A percentile compares a stretch with the other conserved stretches of the same genome.
phyloP scores from a whole-genome alignment of 371 early-diverging fungal genomes.

The Rhizopus delemar region DNA sequence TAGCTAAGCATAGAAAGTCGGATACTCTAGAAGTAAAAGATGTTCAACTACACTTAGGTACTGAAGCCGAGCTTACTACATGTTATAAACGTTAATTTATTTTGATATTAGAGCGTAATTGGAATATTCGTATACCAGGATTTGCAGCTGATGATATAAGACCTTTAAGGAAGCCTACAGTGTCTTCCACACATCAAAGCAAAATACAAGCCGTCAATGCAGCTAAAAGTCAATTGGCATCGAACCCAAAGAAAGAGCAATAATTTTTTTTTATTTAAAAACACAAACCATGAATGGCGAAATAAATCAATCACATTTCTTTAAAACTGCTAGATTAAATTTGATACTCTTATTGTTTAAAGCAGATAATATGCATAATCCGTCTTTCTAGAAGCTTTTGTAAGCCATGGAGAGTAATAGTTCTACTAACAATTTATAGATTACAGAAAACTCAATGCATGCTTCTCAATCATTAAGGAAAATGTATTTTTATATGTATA shows the following conservation, averaged over 20 bases:
- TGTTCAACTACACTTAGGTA: slow-evolving; percentile 88
- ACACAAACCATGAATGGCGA: too few species aligned
- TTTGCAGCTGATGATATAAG: slow-evolving; percentile 84
- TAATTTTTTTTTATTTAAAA: background rate
- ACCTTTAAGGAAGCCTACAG: slow-evolving; percentile 68
- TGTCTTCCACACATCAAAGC: slow-evolving; percentile 65
- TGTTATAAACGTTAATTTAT: too few species aligned
- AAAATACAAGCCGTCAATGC: slow-evolving; percentile 69
- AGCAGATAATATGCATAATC: too few species aligned
- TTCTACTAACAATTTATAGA: too few species aligned
- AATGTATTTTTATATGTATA: too few species aligned
- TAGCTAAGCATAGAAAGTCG: slow-evolving; percentile 90
- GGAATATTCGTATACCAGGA: slow-evolving; percentile 93
- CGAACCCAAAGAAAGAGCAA: slow-evolving; percentile 13
- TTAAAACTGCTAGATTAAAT: too few species aligned
- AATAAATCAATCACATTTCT: too few species aligned
- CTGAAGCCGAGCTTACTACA: background rate
- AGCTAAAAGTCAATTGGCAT: slow-evolving; percentile 44
- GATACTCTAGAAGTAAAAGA: slow-evolving; percentile 87
- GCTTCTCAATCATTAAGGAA: too few species aligned
- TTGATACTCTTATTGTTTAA: too few species aligned
- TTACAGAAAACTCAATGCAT: too few species aligned
- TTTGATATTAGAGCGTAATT: slow-evolving; percentile 74
- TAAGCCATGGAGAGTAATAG: too few species aligned
- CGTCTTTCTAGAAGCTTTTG: too few species aligned